These are phyloP conservation scores for Hypomyces perniciosus DNA, from an alignment of 2,329 filamentous ascomycete genomes.

Conservation along the genomic window DNA sequence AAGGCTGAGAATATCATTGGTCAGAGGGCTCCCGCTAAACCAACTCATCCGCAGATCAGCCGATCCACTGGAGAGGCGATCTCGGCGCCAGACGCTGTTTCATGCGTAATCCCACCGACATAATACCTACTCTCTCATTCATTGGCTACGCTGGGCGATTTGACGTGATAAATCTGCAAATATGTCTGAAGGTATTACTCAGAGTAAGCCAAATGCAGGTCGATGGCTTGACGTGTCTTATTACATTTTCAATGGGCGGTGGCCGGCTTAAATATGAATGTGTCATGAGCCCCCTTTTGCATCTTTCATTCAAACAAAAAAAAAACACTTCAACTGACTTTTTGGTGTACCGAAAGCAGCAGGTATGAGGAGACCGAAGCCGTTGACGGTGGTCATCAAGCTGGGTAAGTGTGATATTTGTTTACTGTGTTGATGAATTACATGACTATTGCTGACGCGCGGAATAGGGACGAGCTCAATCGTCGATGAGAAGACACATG, in stretches of 20 bases:
- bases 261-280: neutral
- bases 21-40: too few species aligned
- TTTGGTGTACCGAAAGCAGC: slow-evolving; percentile 21
- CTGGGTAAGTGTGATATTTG: slow-evolving; percentile 54
- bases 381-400: slow-evolving; percentile 67
- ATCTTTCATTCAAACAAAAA: neutral
- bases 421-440: neutral
- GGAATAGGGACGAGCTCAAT: slow-evolving; percentile 90
- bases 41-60: too few species aligned
- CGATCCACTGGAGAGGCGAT: too few species aligned
- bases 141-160: too few species aligned
- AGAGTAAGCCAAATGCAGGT: slow-evolving; percentile 6
- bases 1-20: too few species aligned
- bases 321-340: neutral
- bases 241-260: neutral
- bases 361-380: slow-evolving; percentile 59
- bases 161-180: slow-evolving; percentile 3
- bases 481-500: slow-evolving; percentile 90
- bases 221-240: slow-evolving; percentile 4
- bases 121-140: too few species aligned
- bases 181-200: slow-evolving; percentile 13
- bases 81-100: too few species aligned
- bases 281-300: neutral
- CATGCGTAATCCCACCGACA: too few species aligned
- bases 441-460: neutral